Evolutionary conservation across 2,329 filamentous ascomycete genomes (phyloP).

Genomic region (Simplicillium sp.): DNA sequence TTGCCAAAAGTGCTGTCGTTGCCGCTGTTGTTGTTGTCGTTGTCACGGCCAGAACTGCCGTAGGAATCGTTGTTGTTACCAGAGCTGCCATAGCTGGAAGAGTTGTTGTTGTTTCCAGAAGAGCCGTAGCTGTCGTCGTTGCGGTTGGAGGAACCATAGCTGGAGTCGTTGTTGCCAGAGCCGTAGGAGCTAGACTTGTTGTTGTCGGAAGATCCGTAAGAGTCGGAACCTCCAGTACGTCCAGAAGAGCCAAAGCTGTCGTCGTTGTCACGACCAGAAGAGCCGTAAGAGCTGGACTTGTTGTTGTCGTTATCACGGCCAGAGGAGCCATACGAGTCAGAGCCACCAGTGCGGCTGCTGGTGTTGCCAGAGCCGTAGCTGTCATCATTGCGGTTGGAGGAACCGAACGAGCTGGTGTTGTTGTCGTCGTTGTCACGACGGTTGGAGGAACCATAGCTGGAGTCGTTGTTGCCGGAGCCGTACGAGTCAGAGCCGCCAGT

Average conservation of each 20-base stretch:
- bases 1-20: conserved; percentile 6
- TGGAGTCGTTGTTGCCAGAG: conserved; percentile 5
- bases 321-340: conserved; percentile 4
- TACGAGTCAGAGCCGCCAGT: neutral
- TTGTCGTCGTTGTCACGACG: conserved; percentile 9
- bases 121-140: conserved; percentile 11
- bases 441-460: neutral
- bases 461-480: neutral
- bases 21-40: conserved; percentile 11
- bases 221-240: neutral
- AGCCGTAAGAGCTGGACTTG: conserved; percentile 2
- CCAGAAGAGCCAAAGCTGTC: conserved; percentile 10
- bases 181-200: no score
- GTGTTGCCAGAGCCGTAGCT: conserved; percentile 1
- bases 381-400: conserved; percentile 5
- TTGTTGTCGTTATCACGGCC: conserved; percentile 1
- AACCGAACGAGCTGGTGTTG: conserved; percentile 8
- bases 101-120: conserved; percentile 5
- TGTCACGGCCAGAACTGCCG: conserved; percentile 8
- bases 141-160: conserved; percentile 11
- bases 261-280: conserved; percentile 1
- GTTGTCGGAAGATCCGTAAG: conserved; percentile 1
- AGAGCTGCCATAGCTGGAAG: conserved; percentile 3
- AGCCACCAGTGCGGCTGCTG: conserved; percentile 8
- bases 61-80: conserved; percentile 4